phyloP scores from a whole-genome alignment of 768 basidiomycete genomes.

The Mycena capillaripes region DNA sequence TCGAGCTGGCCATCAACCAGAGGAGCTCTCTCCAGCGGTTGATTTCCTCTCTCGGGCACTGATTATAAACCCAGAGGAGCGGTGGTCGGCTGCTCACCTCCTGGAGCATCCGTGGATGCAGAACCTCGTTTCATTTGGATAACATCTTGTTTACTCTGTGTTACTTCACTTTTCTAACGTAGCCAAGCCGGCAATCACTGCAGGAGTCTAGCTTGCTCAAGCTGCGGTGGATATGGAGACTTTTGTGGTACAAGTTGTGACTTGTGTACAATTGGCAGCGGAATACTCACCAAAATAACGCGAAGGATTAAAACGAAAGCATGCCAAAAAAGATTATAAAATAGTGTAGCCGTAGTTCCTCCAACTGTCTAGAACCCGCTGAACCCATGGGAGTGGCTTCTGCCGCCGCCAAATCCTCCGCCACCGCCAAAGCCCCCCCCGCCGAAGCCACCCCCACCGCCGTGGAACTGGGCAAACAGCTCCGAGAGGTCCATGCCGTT shows the following conservation, averaged over 20 bases:
- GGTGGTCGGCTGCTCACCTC: constrained; percentile 12
- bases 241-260: too few species aligned
- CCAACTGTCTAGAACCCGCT: constrained; percentile 19
- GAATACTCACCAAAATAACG: too few species aligned
- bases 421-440: constrained; percentile 19
- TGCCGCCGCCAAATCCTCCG: constrained; percentile 3
- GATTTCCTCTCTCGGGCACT: constrained; percentile 8
- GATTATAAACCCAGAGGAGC: not conserved
- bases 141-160: too few species aligned
- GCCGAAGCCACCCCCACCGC: constrained; percentile 39
- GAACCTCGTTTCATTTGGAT: too few species aligned
- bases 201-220: too few species aligned
- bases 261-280: too few species aligned
- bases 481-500: constrained; percentile 70
- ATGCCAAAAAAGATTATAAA: not conserved
- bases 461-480: constrained; percentile 73
- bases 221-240: too few species aligned
- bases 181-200: too few species aligned
- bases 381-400: constrained; percentile 22
- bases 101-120: constrained; percentile 34
- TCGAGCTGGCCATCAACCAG: not conserved
- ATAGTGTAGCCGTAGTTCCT: not conserved
- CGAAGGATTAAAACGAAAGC: not conserved
- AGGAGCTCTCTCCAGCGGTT: not conserved
- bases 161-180: too few species aligned